Evolutionary conservation across 2,329 filamentous ascomycete genomes (phyloP), one percentile per base, ranked within the genome.

Genomic region (Paracoccidioides brasiliensis): DNA sequence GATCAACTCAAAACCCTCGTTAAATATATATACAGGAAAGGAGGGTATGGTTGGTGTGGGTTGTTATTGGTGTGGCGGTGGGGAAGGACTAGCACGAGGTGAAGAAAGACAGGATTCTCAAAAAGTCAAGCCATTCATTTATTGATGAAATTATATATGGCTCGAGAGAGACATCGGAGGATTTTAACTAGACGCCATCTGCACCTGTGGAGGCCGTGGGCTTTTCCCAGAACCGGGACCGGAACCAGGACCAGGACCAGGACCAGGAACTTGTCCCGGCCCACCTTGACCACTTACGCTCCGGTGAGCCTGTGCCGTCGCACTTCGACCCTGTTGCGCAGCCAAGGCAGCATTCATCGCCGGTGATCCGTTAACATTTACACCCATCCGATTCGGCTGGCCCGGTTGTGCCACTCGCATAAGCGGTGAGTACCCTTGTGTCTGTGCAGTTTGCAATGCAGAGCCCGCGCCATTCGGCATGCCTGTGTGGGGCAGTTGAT

Each of bases 381-480:
- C 66, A 9, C 64, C 67, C 38, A 68, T 65, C 5, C 71, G 69
- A 55, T 67, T 72, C 56, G 69, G 70, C 58, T 72, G 75, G 53
- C 68, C 14, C 67, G 15, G 69, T 64, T 79, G 77, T 37, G 78
- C 73, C 52, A 76, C 74, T 43, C 76, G 72, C 69, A 79, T 72
- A 69, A 78, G 74, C n/a, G 76, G 76, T 40, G 77, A 76, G 61
- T 76, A 79, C 15, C 74, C 69, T 60, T 77, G 76, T 28, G 74
- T 65, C 60, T 78, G 76, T 54, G 73, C 69, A 33, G 70, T 72
- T 57, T 75, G 73, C 64, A 76, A 71, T 6, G 37, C 28, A 15
- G 63, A 65, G 5, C 67, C 58, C 12, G 60, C 63, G 5, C 69
- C 67, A 50, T 69, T 72, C 6, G 64, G 52, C 61, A 71, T 66